Evolutionary conservation across 306 rosid genomes (phyloP).

Genomic region (cucumber (Cucumis sativus)): DNA sequence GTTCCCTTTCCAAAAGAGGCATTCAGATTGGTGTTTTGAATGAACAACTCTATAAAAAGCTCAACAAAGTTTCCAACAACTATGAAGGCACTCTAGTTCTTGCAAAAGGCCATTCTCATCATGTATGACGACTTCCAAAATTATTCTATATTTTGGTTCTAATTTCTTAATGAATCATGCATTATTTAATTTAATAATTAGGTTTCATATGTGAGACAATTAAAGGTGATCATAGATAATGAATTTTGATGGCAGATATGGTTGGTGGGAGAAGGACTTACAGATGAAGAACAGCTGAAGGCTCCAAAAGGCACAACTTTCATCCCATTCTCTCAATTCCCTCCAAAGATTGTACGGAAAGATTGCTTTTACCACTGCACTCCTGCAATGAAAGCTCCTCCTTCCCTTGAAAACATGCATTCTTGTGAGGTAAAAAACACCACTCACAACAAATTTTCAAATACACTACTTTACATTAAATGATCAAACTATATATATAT

Average conservation of each 20-base stretch:
- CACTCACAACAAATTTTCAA: not conserved
- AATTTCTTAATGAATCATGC: not conserved
- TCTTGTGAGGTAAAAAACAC: slow-evolving; percentile 61
- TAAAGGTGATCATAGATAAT: not conserved
- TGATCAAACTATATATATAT: no score
- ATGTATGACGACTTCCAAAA: slow-evolving; percentile 29
- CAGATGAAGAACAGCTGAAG: slow-evolving; percentile 38
- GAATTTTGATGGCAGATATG: slow-evolving; percentile 28
- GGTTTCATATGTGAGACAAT: not conserved
- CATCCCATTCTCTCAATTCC: slow-evolving; percentile 60
- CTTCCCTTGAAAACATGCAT: slow-evolving; percentile 36
- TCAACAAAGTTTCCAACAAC: slow-evolving; percentile 11
- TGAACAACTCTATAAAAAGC: slow-evolving; percentile 25
- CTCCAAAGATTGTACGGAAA: slow-evolving; percentile 45
- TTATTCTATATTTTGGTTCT: not conserved
- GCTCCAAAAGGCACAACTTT: slow-evolving; percentile 65
- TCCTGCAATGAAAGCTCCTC: slow-evolving; percentile 65
- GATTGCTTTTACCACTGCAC: slow-evolving; percentile 59
- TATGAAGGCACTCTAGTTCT: slow-evolving; percentile 15
- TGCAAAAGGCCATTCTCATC: slow-evolving; percentile 20
- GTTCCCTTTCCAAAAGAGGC: slow-evolving; percentile 30
- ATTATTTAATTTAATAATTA: not conserved
- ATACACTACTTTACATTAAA: no score
- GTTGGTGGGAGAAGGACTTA: slow-evolving; percentile 54
- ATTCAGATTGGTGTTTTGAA: slow-evolving; percentile 34